Base-by-base conservation (phyloP, 73 alveolate genomes). In the Paramecium pentaurelia region DNA sequence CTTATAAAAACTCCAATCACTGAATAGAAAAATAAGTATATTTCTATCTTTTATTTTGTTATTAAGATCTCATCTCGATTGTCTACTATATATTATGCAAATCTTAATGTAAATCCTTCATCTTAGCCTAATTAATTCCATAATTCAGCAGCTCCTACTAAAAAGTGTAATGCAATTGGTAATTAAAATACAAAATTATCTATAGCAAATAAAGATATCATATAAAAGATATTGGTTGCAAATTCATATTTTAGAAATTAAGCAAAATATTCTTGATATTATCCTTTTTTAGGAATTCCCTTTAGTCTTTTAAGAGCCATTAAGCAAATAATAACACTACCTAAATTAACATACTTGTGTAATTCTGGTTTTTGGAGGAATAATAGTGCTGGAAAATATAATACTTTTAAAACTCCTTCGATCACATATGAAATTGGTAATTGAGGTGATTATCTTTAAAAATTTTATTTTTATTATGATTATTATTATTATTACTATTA, bases 61-160 rank as follows among this genome's bases (percentile, higher is more conserved):
- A 80, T 11, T 16, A 80, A 20, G 5, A 80, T 22, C 34, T 32
- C 54, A 3, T 80, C 34, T 42, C 91, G 4, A 80, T 80, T 80
- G 0, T 45, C 9, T 80, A 25, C 40, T 25, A 80, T 42, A 6
- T 80, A 20, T 11, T 45, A 37, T 16, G 91, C 91, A 37, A 22
- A 38, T 27, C 54, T 47, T n/a, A 80, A 34, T 40, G 91, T 27
- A 80, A 30, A 80, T 20, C 91, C 91, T 16, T 40, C 49, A 37
- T 80, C 70, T 18, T 47, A 22, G 30, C 54, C 14, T 25, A 80
- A 80, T n/a, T 36, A 37, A 20, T 32, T 27, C 91, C 91, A 80
- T 16, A 80, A 80, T 80, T 80, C 71, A 30, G 91, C 91, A 11
- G 91, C 91, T 25, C 91, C 91, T 0, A 38, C 73, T 12, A 80